Evolutionary conservation across 1,284 basidiomycete genomes (phyloP).

Genomic region (Austroboletus rostrupii): DNA sequence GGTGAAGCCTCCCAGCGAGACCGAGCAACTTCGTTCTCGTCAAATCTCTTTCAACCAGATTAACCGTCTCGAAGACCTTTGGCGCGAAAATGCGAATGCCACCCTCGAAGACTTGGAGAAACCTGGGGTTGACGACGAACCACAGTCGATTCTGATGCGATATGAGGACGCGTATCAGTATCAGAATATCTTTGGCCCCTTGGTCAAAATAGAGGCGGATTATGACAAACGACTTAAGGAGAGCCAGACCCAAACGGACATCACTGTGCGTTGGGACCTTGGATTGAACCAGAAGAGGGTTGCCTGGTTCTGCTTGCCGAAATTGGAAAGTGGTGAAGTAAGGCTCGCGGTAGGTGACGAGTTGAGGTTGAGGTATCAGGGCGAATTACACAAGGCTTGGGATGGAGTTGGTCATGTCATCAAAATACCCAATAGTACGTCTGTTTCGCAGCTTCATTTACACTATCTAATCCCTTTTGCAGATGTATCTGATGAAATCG

Average conservation of each 20-base stretch:
- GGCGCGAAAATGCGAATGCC: slow-evolving; percentile 94
- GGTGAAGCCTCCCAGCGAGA: slow-evolving; percentile 94
- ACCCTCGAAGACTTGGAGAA: slow-evolving; percentile 96
- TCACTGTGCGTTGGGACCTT: slow-evolving; percentile 94
- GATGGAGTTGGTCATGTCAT: slow-evolving; percentile 97
- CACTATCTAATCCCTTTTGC: slow-evolving; percentile 18
- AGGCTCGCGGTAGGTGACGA: slow-evolving; percentile 97
- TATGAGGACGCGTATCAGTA: slow-evolving; percentile 99
- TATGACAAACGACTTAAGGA: slow-evolving; percentile 98
- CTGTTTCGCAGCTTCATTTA: slow-evolving; percentile 1
- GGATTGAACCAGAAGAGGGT: slow-evolving; percentile 97
- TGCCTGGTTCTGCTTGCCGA: slow-evolving; percentile 95
- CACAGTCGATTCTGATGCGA: slow-evolving; percentile 82
- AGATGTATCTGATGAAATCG: slow-evolving; percentile 98
- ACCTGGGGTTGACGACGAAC: slow-evolving; percentile 94
- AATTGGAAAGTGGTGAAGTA: slow-evolving; percentile 97
- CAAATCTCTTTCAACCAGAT: slow-evolving; percentile 97
- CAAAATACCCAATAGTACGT: slow-evolving; percentile 97
- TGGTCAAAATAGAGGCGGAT: slow-evolving; percentile 99
- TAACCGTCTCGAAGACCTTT: slow-evolving; percentile 94
- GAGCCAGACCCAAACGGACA: slow-evolving; percentile 96
- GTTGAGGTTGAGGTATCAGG: slow-evolving; percentile 84
- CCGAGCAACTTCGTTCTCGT: slow-evolving; percentile 90
- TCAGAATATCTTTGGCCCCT: slow-evolving; percentile 97
- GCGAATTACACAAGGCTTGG: slow-evolving; percentile 89